A percentile compares a stretch with the other conserved stretches of the same genome.
These are phyloP conservation scores for Ceratocystis harringtonii DNA, from an alignment of 2,329 filamentous ascomycete species.

Conservation along the genomic window DNA sequence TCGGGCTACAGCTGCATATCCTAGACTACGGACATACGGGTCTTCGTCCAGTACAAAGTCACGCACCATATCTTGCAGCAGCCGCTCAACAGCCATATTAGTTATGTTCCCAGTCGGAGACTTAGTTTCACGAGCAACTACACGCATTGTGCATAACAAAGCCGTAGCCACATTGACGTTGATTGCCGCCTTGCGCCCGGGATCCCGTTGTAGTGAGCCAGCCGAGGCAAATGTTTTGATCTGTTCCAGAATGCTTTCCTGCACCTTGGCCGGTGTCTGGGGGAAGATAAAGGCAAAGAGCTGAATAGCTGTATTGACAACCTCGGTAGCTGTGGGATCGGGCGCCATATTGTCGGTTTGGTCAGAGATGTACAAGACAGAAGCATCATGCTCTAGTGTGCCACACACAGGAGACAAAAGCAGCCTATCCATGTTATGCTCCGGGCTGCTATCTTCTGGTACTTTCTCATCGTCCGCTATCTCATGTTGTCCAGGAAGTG, in stretches of 20 bases:
- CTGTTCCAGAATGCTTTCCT: conserved; percentile 91
- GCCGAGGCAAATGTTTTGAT: conserved; percentile 80
- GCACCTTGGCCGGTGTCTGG: conserved; percentile 75
- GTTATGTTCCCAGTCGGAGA: conserved; percentile 59
- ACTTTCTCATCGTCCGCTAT: conserved; percentile 19
- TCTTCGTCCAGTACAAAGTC: conserved; percentile 71
- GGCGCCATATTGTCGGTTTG: conserved; percentile 31
- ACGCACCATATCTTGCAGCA: conserved; percentile 60
- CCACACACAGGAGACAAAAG: conserved; percentile 60
- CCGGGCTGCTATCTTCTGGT: conserved; percentile 42
- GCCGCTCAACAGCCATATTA: conserved; percentile 60
- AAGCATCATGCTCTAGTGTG: conserved; percentile 78
- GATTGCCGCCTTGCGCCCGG: conserved; percentile 77
- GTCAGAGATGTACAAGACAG: conserved; percentile 46
- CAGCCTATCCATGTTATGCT: conserved; percentile 47
- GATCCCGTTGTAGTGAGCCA: conserved; percentile 64
- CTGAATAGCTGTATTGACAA: conserved; percentile 86
- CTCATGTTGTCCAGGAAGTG: conserved; percentile 54
- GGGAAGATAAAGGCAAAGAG: conserved; percentile 86
- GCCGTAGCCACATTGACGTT: conserved; percentile 79
- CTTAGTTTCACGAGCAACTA: conserved; percentile 66
- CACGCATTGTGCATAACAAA: conserved; percentile 63
- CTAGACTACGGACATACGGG: conserved; percentile 69
- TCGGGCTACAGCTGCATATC: conserved; percentile 70
- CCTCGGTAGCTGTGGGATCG: conserved; percentile 78